Percentiles rank a stretch among this genome's conserved stretches.
Evolutionary conservation across 139 green algal genomes (phyloP).

Genomic region (Asterochloris erici): DNA sequence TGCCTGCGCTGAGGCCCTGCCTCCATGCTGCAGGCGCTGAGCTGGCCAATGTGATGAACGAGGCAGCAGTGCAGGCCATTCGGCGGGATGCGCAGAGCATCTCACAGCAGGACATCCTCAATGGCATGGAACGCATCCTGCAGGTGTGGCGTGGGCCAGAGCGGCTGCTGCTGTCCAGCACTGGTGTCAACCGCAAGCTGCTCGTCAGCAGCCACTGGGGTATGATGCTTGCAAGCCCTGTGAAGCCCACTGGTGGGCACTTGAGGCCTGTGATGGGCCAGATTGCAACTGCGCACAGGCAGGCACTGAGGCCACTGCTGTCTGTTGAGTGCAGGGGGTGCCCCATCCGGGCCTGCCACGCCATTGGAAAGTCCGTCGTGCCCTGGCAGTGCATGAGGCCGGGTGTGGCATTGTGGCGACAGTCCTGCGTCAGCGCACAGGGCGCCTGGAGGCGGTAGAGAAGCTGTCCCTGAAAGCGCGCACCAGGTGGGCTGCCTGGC

Average conservation of each 20-base stretch:
- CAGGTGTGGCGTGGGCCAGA: constrained; percentile 31
- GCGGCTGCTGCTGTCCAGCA: no score
- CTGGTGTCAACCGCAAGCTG: no score
- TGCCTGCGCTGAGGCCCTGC: background rate
- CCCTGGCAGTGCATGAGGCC: constrained; percentile 43
- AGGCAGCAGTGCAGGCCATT: constrained; percentile 75
- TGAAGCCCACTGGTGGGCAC: no score
- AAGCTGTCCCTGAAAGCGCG: constrained; percentile 68
- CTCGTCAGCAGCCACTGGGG: no score
- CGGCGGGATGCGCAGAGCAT: constrained; percentile 38
- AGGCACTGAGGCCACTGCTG: background rate
- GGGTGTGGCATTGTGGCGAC: constrained; percentile 68
- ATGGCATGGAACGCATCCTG: constrained; percentile 78
- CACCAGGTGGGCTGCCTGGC: constrained; percentile 19
- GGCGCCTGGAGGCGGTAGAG: constrained; percentile 70
- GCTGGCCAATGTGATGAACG: constrained; percentile 95
- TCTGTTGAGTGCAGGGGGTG: constrained; percentile 48
- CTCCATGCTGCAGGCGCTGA: constrained; percentile 69
- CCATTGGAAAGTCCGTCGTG: constrained; percentile 20
- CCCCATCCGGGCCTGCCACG: constrained; percentile 56
- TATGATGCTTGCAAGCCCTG: no score
- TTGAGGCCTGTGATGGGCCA: background rate
- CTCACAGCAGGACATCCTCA: constrained; percentile 69
- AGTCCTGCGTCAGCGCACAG: constrained; percentile 46
- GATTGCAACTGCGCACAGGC: background rate